phyloP scores from a whole-genome alignment of 257 asterid genomes.

The Leptodermis oblonga region DNA sequence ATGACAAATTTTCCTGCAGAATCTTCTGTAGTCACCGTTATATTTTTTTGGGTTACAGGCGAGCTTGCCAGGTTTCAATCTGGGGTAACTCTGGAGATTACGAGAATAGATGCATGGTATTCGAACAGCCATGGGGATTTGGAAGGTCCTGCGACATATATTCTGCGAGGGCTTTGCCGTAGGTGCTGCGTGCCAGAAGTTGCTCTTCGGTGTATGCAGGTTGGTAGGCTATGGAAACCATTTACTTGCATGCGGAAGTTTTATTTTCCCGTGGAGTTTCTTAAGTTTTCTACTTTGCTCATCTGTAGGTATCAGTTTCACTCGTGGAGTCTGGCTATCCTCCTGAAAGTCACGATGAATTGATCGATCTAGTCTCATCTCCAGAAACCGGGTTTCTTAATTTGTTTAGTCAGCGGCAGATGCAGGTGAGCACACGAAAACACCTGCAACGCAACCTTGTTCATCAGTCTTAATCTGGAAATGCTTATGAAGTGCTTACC shows the following conservation, averaged over 20 bases:
- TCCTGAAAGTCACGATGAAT: conserved; percentile 60
- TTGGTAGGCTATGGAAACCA: conserved; percentile 14
- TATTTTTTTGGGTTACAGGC: conserved; percentile 38
- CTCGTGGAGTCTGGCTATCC: conserved; percentile 64
- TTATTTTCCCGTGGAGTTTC: background rate
- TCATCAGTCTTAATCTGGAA: background rate
- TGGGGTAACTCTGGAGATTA: conserved; percentile 91
- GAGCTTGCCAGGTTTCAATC: conserved; percentile 88
- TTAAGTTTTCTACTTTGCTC: conserved; percentile 10
- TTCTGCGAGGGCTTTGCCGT: conserved; percentile 94
- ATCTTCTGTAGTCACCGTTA: conserved; percentile 3
- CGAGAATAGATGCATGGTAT: conserved; percentile 92
- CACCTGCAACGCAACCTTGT: background rate
- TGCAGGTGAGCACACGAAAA: conserved; percentile 53
- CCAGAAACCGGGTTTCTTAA: conserved; percentile 69
- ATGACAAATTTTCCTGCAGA: background rate
- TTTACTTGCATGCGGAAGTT: background rate
- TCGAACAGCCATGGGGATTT: conserved; percentile 68
- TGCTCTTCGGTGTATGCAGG: conserved; percentile 95
- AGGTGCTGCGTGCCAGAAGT: conserved; percentile 94
- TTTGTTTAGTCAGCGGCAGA: conserved; percentile 88
- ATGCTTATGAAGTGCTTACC: conserved; percentile 1
- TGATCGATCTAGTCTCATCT: conserved; percentile 67
- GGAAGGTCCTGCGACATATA: conserved; percentile 76
- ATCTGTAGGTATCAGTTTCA: conserved; percentile 67